Percentiles rank a stretch among this genome's conserved stretches.
phyloP scores from a whole-genome alignment of 2,329 filamentous ascomycete species.

The Neopestalotiopsis sp. region DNA sequence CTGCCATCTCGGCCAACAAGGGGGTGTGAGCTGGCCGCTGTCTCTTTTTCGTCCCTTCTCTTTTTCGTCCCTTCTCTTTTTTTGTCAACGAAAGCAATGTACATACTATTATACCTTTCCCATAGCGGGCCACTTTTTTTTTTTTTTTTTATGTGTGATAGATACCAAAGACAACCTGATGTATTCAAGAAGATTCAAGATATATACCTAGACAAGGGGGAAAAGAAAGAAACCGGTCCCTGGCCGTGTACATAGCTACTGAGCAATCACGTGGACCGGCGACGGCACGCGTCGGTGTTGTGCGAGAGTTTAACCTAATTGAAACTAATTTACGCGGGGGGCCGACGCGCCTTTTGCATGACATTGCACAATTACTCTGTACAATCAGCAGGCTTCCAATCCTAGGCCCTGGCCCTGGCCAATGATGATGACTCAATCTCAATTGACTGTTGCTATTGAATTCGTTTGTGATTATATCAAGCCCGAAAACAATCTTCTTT shows the following conservation, averaged over 20 bases:
- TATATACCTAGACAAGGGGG: no score
- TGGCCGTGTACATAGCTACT: no score
- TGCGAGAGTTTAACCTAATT: neutral
- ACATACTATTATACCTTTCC: neutral
- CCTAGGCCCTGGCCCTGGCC: no score
- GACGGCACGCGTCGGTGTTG: neutral
- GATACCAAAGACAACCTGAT: no score
- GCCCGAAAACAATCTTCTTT: neutral
- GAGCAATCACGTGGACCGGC: no score
- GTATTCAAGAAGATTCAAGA: no score
- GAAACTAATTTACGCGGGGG: neutral
- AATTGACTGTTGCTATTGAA: neutral
- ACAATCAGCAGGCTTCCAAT: neutral
- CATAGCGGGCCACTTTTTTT: no score
- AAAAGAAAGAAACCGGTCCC: no score
- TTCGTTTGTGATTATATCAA: neutral
- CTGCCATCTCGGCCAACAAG: neutral
- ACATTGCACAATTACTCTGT: neutral
- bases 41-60: neutral
- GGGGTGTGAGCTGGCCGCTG: neutral
- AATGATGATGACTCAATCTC: neutral
- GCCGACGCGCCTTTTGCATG: constrained; percentile 12
- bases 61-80: neutral
- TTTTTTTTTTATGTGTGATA: no score
- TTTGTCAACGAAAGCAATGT: neutral